Evolutionary conservation across 164 flowering plant species (phyloP).

Genomic region (Nymphaea colorata): DNA sequence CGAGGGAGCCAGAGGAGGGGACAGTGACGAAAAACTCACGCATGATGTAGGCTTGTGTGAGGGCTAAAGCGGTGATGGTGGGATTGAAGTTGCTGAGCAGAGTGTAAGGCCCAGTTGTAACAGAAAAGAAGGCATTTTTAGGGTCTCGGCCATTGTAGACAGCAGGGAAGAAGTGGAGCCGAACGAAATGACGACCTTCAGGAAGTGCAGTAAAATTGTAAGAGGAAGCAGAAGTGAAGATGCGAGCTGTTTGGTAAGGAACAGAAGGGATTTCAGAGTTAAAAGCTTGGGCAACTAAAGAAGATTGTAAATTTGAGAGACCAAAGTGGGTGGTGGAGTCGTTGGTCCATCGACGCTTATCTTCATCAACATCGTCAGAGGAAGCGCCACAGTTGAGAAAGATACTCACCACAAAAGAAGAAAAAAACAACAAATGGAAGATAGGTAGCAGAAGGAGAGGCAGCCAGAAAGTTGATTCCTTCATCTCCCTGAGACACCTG

Average conservation of each 20-base stretch:
- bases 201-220: constrained; percentile 26
- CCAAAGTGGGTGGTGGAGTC: constrained; percentile 30
- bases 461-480: no score
- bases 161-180: constrained; percentile 75
- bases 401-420: background rate
- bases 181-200: constrained; percentile 22
- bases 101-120: constrained; percentile 26
- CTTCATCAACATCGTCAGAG: constrained; percentile 20
- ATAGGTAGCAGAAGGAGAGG: no score
- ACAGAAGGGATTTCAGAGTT: constrained; percentile 17
- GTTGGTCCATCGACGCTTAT: constrained; percentile 29
- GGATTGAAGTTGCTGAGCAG: constrained; percentile 70
- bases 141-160: constrained; percentile 27
- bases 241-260: constrained; percentile 60
- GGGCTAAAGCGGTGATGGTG: constrained; percentile 50
- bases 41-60: constrained; percentile 54
- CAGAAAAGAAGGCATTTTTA: constrained; percentile 36
- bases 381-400: constrained; percentile 35
- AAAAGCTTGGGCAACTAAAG: constrained; percentile 17
- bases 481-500: no score
- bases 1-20: constrained; percentile 9
- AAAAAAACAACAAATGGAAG: background rate
- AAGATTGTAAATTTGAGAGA: constrained; percentile 8
- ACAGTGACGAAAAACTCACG: constrained; percentile 32
- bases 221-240: constrained; percentile 31